Percentiles rank a stretch among this genome's conserved stretches.
Evolutionary conservation across 78 protist genomes (phyloP).

Genomic region (Dictyostelium firmibasis): DNA sequence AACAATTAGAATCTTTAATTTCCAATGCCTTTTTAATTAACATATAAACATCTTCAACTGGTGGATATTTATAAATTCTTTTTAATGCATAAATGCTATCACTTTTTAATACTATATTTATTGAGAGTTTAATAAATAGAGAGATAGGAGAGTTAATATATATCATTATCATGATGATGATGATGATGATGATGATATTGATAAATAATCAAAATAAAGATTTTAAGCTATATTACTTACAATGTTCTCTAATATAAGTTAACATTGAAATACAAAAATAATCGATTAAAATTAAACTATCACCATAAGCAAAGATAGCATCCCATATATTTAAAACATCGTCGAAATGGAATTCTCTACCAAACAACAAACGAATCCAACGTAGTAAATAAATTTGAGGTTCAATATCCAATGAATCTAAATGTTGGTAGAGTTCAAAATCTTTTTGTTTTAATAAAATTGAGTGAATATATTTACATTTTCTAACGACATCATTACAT

Average conservation of each 20-base stretch:
- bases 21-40: constrained; percentile 58
- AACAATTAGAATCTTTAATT: constrained; percentile 26
- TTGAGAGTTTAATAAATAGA: background rate
- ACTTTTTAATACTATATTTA: constrained; percentile 10
- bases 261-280: constrained; percentile 85
- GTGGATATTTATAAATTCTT: constrained; percentile 88
- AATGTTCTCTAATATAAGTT: constrained; percentile 70
- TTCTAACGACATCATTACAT: constrained; percentile 41
- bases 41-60: constrained; percentile 83
- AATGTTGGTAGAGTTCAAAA: constrained; percentile 30
- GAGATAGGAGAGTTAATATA: too few relatives aligned
- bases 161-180: too few relatives aligned
- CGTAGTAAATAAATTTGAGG: constrained; percentile 83
- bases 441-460: constrained; percentile 47
- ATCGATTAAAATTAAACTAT: constrained; percentile 59
- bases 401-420: constrained; percentile 65
- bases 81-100: constrained; percentile 73
- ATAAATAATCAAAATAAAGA: background rate
- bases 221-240: constrained; percentile 55
- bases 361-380: constrained; percentile 89
- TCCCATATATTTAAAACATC: constrained; percentile 90
- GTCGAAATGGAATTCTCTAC: constrained; percentile 88
- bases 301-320: constrained; percentile 81
- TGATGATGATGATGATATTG: too few relatives aligned
- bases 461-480: constrained; percentile 72